Conservation (phyloP, 1,284 basidiomycete genomes). For the Malassezia japonica region DNA sequence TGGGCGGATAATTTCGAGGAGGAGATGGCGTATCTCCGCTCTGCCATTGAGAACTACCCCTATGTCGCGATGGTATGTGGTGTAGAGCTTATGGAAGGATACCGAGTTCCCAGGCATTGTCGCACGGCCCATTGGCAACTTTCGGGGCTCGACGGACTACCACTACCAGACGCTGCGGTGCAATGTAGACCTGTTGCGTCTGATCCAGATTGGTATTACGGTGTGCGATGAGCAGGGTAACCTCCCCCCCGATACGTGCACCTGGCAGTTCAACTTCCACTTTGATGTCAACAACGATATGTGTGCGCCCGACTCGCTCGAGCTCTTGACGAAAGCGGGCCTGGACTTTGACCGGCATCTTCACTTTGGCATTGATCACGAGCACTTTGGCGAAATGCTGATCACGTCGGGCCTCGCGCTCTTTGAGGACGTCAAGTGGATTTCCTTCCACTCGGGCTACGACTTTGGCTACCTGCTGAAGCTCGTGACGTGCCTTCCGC, state of each 20-base stretch:
- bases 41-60: constrained; percentile 78
- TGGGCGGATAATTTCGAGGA: constrained; percentile 86
- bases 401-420: constrained; percentile 91
- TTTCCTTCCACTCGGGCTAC: constrained; percentile 98
- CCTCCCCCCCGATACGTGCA: constrained; percentile 67
- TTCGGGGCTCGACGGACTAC: constrained; percentile 94
- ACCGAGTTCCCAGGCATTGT: constrained; percentile 99
- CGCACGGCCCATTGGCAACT: constrained; percentile 87
- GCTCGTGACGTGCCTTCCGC: constrained; percentile 73
- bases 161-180: constrained; percentile 95
- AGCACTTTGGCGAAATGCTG: constrained; percentile 92
- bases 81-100: constrained; percentile 53
- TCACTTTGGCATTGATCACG: constrained; percentile 80
- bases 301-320: constrained; percentile 94
- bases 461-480: constrained; percentile 99
- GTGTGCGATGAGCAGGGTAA: constrained; percentile 87
- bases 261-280: constrained; percentile 99
- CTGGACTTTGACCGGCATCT: constrained; percentile 91
- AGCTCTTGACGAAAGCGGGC: constrained; percentile 84
- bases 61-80: constrained; percentile 70
- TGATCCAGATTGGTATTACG: constrained; percentile 94
- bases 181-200: constrained; percentile 93
- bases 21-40: constrained; percentile 79
- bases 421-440: constrained; percentile 83
- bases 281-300: constrained; percentile 91